Base-by-base conservation (phyloP, 768 basidiomycete genomes). In the Termitomyces sp. region DNA sequence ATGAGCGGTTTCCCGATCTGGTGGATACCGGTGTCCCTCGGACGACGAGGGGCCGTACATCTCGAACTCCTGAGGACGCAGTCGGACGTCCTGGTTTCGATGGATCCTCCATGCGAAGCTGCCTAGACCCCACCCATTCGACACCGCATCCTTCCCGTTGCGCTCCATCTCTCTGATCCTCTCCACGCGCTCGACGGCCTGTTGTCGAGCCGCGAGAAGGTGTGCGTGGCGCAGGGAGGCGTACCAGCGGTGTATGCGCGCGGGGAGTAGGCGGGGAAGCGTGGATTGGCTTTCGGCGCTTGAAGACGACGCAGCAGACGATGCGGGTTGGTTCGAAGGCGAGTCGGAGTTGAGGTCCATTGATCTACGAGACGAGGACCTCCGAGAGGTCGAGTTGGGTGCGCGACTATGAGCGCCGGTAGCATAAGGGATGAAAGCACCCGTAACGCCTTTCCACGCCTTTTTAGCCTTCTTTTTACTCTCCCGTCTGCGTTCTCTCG, bases 81-180 rank as follows among this genome's bases (percentile, higher is more conserved):
- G 38, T 36, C 50, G 35, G 6, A 33, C 50, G 38, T 56, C 36
- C 23, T 57, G 49, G 2, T 58, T 69, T 44, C 59, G 66, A 43
- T 60, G 49, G 23, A 64, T 64, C 61, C 70, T 63, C 76, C 77
- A 77, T 14, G 74, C 85, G 70, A 86, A 90, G 59, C 83, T 85
- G 2, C 91, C 90, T 52, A 92, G 71, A 0, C 87, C 88, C 90
- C 91, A 92, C 1, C 88, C 88, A 66, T 36, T 70, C 70, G 59
- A 63, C 67, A 36, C 64, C 62, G 55, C 70, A 67, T 63, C 71
- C 8, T 52, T 48, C 44, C 62, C 71, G 61, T 66, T 72, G 20
- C 81, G 74, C 55, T 82, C 86, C 46, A 86, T 77, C 64, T 83
- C 82, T n/a, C 86, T 77, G 16, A 90, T 80, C 33, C 88, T 77